Base-by-base conservation (phyloP, 2,329 filamentous ascomycete species). In the Fusarium sp. region DNA sequence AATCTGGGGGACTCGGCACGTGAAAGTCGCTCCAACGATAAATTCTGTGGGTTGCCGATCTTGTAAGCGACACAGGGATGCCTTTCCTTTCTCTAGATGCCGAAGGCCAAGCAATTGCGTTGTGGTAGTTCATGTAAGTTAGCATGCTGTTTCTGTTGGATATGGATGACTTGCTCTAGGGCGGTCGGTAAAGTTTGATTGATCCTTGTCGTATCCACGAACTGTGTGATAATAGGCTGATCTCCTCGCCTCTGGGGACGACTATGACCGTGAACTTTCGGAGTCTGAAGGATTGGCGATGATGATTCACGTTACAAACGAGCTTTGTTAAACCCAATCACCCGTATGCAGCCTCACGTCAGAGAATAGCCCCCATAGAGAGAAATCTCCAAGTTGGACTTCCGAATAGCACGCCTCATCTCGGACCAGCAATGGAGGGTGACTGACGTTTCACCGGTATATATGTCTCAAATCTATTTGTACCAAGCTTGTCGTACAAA, bases 11-110 rank as follows among this genome's bases (percentile, higher is more conserved):
- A 50, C 32, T 27, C 47, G 57, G 51, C 57, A 63, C 40, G 25
- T 32, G 34, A 60, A 68, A 60, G 53, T 34, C 59, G 53, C 56
- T 55, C 49, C 38, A 18, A 60, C 46, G 40, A 38, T 46, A 59
- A 47, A 53, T 59, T 56, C 63, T 72, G 70, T 50, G 57, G 45
- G 51, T 59, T 68, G 67, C 55, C 54, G 70, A 73, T 73, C 70
- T 55, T 30, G 29, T 40, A 66, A 62, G 52, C 68, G 57, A 59
- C 43, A 32, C 46, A 50, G 59, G 53, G 54, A 55, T 34, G 30
- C 34, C 25, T 72, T 66, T 29, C 45, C 47, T 62, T 57, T 45
- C 53, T 42, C 25, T 43, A 51, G 40, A 47, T 63, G 32, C 46
- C 24, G 51, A 44, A 62, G 44, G 46, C 40, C 44, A 50, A 46